Evolutionary conservation across 1,284 basidiomycete genomes (phyloP), one percentile per base, ranked within the genome.

Genomic region (Tilletia caries): DNA sequence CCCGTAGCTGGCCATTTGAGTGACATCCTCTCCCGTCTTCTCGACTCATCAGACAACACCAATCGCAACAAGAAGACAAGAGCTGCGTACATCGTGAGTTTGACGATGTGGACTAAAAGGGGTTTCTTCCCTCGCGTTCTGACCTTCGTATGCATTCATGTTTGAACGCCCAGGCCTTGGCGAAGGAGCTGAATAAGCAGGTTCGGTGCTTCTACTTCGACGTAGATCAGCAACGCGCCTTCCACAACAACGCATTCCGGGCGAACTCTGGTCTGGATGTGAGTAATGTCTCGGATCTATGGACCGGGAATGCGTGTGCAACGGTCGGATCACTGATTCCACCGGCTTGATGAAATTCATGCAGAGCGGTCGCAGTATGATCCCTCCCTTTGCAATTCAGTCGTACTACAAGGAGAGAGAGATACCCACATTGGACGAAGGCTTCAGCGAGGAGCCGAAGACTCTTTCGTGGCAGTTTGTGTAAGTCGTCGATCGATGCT

Each of bases 241-340:
- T 71, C 1, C 76, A 78, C 66, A 78, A 78, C 67, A 78, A 76
- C 44, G 69, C 68, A 10, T 73, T 72, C 33, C 62, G 76, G 0
- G 76, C 76, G 58, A 71, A 62, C n/a, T 62, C 58, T 33, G 58
- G 58, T 23, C 18, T 33, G 32, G 32, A 62, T 3, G 58, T 62
- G 58, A 62, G 58, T 34, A 15, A 29, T 32, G 25, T 10, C 12
- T 25, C 29, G 8, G 25, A 23, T 23, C 13, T 50, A 6, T 50
- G 48, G 48, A 50, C 6, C 25, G 10, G 18, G 20, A 20, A 50
- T n/a, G 10, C 3, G 10, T 8, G 1, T 50, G 12, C 48, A n/a
- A 50, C 1, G 25, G 20, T 1, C 48, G 8, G 43, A 44, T 44
- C 43, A 44, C 8, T 44, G 43, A 20, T 20, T 20, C 12, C 43